Conservation (phyloP, 2,329 filamentous ascomycete species). For the Macrophomina tecta region DNA sequence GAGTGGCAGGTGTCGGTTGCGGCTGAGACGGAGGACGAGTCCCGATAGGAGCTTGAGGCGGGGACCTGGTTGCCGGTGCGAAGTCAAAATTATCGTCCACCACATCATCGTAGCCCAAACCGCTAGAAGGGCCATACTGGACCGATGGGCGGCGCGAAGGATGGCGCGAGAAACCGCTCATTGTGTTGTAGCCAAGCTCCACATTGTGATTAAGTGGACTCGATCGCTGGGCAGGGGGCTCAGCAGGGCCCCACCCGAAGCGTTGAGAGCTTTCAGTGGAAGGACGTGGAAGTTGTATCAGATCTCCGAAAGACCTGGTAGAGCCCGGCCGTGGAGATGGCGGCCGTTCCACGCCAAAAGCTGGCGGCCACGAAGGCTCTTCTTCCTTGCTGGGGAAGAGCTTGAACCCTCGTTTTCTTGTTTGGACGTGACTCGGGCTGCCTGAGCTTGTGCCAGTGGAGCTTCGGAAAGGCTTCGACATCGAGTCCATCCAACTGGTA, state of each 20-base stretch:
- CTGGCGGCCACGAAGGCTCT: conserved; percentile 50
- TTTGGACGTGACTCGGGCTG: conserved; percentile 46
- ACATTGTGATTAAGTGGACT: conserved; percentile 44
- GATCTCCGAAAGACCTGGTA: conserved; percentile 61
- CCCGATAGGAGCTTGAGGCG: conserved; percentile 74
- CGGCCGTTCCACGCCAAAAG: conserved; percentile 46
- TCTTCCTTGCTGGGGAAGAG: conserved; percentile 60
- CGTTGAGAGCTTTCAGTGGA: conserved; percentile 46
- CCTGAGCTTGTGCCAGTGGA: conserved; percentile 40
- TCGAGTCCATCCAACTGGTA: conserved; percentile 62
- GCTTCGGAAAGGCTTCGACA: conserved; percentile 42
- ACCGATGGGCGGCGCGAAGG: conserved; percentile 82
- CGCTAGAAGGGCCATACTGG: conserved; percentile 75
- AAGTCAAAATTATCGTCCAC: conserved; percentile 59
- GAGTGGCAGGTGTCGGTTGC: conserved; percentile 55
- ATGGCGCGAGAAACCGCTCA: conserved; percentile 71
- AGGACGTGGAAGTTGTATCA: conserved; percentile 43
- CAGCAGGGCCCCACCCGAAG: conserved; percentile 42
- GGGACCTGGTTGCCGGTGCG: conserved; percentile 56
- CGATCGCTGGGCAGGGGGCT: conserved; percentile 44
- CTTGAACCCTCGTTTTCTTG: conserved; percentile 55
- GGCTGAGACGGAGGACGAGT: conserved; percentile 71
- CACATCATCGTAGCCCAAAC: conserved; percentile 60
- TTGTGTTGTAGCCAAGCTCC: conserved; percentile 47
- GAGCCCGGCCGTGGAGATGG: conserved; percentile 69